Base-by-base conservation (phyloP, 2,329 filamentous ascomycete genomes). In the Periconia sp. region DNA sequence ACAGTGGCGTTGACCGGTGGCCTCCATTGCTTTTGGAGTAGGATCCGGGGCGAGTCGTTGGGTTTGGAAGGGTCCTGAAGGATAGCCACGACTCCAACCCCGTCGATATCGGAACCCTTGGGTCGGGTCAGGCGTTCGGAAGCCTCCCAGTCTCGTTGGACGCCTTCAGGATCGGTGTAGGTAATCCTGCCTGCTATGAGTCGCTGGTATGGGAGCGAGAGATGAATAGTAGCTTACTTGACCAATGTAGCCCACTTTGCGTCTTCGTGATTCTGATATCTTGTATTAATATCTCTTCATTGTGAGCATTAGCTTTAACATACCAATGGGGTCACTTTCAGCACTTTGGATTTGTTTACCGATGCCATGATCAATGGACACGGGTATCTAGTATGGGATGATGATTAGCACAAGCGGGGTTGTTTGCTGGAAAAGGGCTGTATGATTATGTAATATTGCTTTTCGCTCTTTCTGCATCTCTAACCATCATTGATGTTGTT, bases 31-130 rank as follows among this genome's bases (percentile, higher is more conserved):
- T 75, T 75, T 56, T 76, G 73, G 5, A 76, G 62, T 2, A 76
- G 56, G 23, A 76, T 73, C 2, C 60, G 62, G n/a, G 73, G 73
- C 6, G 61, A 56, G 7, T 63, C 60, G 27, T 67, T 45, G 9
- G 69, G 65, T 18, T 67, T 63, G 8, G 63, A 57, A 6, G 71
- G 66, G 42, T 72, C 62, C 50, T 71, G 63, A 1, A 92, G 76
- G 58, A 91, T 83, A 41, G 87, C 88, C 15, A 90, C 79, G 53
- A 92, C 89, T 55, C 87, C 87, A 14, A 91, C 87, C 49, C 86
- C 88, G 63, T 92, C 89, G 49, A 91, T 85, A 33, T 84, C 82
- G 53, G 79, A 79, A 58, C 73, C 78, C 51, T 78, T 76, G 13
- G 87, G 86, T 3, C 88, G 82, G 0, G 88, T 91, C 30, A 80